Evolutionary conservation across 1,284 basidiomycete species (phyloP).

Genomic region (Malassezia slooffiae): DNA sequence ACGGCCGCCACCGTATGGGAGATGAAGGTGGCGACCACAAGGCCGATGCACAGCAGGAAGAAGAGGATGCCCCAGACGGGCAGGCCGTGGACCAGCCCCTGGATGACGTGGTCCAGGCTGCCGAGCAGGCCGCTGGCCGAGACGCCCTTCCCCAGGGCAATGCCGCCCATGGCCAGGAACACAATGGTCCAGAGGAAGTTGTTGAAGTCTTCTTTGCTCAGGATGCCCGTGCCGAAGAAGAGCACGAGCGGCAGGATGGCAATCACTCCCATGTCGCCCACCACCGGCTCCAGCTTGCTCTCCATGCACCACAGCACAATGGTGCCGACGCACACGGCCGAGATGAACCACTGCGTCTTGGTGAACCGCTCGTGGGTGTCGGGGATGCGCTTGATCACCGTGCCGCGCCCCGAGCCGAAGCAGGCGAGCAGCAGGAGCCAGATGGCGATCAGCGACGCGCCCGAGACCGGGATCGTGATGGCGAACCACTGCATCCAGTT

Average conservation of each 20-base stretch:
- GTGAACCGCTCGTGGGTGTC: slow-evolving; percentile 53
- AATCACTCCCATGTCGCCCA: slow-evolving; percentile 94
- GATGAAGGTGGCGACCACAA: slow-evolving; percentile 57
- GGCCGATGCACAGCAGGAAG: slow-evolving; percentile 69
- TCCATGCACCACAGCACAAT: slow-evolving; percentile 86
- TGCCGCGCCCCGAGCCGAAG: slow-evolving; percentile 67
- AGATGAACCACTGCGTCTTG: slow-evolving; percentile 79
- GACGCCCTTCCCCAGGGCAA: slow-evolving; percentile 88
- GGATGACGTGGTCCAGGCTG: slow-evolving; percentile 52
- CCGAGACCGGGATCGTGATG: slow-evolving; percentile 81
- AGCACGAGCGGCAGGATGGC: slow-evolving; percentile 83
- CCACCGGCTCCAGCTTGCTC: slow-evolving; percentile 61
- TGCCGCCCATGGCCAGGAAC: slow-evolving; percentile 73
- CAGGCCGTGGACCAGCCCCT: slow-evolving; percentile 60
- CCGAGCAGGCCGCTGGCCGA: slow-evolving; percentile 73
- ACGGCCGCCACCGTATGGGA: slow-evolving; percentile 68
- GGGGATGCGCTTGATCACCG: slow-evolving; percentile 33
- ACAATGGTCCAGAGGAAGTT: slow-evolving; percentile 46
- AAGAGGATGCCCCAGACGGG: slow-evolving; percentile 71
- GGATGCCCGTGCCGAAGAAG: slow-evolving; percentile 85
- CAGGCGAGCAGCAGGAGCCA: slow-evolving; percentile 78
- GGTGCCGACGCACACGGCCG: slow-evolving; percentile 69
- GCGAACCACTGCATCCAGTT: slow-evolving; percentile 91
- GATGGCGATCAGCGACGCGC: slow-evolving; percentile 71
- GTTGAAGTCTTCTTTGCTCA: slow-evolving; percentile 64